Base-by-base conservation (phyloP, 331 rosid genomes). In the Malus hybrid region DNA sequence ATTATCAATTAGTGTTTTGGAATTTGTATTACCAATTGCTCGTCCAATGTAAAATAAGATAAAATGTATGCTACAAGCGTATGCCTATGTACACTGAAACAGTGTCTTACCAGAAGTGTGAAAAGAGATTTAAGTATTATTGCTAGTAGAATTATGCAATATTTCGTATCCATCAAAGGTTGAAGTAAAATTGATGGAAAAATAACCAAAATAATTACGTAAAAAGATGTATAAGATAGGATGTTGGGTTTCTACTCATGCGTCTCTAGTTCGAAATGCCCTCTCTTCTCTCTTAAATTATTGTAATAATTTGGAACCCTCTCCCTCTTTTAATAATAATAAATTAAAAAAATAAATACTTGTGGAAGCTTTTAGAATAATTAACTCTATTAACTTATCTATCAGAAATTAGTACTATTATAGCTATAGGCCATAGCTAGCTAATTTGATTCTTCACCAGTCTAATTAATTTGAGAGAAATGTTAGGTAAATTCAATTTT, bases 51-150 rank as follows among this genome's bases (percentile, higher is more conserved):
- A 14, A 50, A 11, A 27, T 33, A 79, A 39, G 14, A 68, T 29
- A 55, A 48, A 65, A 36, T 20, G 10, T 68, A 76, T 14, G 65
- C 50, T 12, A 32, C 69, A 33, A 59, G 74, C 68, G 67, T 16
- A 22, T 56, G 46, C 50, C 46, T 31, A 42, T 42, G 48, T 42
- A 44, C 32, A 27, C 32, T 19, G 39, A 66, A 27, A 57, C 16
- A 29, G 74, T 46, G 44, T 55, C 33, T 68, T 39, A 10, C 63
- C 69, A 52, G 39, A 81, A 77, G 75, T 36, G 46, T 52, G 72
- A 52, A 63, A 72, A 61, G 52, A 66, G 66, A 24, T 50, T 39
- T 72, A 72, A 34, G 54, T 72, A 13, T 77, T 72, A 67, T 52
- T 72, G 55, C 36, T 1, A 20, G 13, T 50, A 50, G 56, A 6